Base-by-base conservation (phyloP, 441 rosid genomes). In the Jatropha podagrica region DNA sequence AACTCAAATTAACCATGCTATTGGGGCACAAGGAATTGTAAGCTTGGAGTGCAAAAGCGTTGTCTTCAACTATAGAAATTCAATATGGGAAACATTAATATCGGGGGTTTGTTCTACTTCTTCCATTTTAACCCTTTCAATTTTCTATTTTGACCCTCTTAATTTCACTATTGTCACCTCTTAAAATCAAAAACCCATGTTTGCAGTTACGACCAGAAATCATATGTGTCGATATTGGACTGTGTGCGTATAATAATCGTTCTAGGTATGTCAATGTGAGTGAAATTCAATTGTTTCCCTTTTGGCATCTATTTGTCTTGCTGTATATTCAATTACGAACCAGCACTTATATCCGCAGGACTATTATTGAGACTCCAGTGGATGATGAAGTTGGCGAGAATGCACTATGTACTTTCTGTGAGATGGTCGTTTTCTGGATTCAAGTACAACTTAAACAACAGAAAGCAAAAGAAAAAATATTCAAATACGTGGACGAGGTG, bases 11-110 rank as follows among this genome's bases (percentile, higher is more conserved):
- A 88, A 90, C 79, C 91, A 81, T 59, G 90, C 85, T 10, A 83
- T 90, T 60, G 91, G 94, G 58, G 90, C 90, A n/a, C 83, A 49
- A 73, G 91, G 94, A 75, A 75, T 85, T 75, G 83, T 80, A 69
- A 86, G 84, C 81, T 61, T 85, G 78, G 86, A 88, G 81, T 90
- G 94, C 64, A 82, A 84, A 82, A 74, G 68, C 12, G 85, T 83
- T 58, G 83, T 81, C 76, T 77, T 66, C 7, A 70, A 78, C 51
- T 88, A 85, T 76, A 89, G 85, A 40, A 81, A 83, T 79, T 65
- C 73, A 60, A 75, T 85, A 44, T 86, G 94, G 94, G 88, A 90
- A 27, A 76, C 59, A 42, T 68, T 90, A 52, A 74, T 84, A 67
- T 79, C 88, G 0, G 89, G 88, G 88, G 93, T 89, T 68, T 7